These are phyloP conservation scores for Luvunga scandens DNA, from an alignment of 345 rosid genomes.

Conservation along the genomic window DNA sequence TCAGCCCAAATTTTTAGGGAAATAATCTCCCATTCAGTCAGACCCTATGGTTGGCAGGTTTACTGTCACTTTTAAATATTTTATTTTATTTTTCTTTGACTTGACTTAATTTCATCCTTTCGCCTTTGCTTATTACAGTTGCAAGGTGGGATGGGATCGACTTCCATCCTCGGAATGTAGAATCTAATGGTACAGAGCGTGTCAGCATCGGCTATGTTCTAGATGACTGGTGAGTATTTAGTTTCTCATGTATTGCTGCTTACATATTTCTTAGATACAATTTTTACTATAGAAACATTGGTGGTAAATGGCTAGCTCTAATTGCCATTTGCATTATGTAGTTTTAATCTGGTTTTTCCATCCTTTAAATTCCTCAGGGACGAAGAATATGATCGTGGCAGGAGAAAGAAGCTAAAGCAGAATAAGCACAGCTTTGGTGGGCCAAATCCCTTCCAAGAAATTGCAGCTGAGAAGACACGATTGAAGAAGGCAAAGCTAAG, in stretches of 20 bases:
- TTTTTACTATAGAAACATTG: neutral
- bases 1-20: neutral
- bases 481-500: slow-evolving; percentile 38
- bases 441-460: slow-evolving; percentile 74
- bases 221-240: slow-evolving; percentile 78
- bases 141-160: slow-evolving; percentile 69
- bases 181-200: slow-evolving; percentile 29
- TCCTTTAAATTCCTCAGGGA: slow-evolving; percentile 51
- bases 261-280: neutral
- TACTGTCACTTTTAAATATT: neutral
- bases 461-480: slow-evolving; percentile 45
- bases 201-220: slow-evolving; percentile 60
- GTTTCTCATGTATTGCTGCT: neutral
- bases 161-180: slow-evolving; percentile 27
- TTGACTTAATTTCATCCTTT: neutral
- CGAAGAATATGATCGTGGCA: slow-evolving; percentile 93
- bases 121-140: slow-evolving; percentile 44
- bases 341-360: neutral
- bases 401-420: slow-evolving; percentile 68
- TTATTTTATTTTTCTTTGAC: neutral
- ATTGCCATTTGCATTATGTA: neutral
- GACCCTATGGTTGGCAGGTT: neutral
- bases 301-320: neutral
- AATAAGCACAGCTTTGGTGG: slow-evolving; percentile 46
- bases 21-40: neutral